Evolutionary conservation across 768 basidiomycete species (phyloP).

Genomic region (Phaffia tasmanica): DNA sequence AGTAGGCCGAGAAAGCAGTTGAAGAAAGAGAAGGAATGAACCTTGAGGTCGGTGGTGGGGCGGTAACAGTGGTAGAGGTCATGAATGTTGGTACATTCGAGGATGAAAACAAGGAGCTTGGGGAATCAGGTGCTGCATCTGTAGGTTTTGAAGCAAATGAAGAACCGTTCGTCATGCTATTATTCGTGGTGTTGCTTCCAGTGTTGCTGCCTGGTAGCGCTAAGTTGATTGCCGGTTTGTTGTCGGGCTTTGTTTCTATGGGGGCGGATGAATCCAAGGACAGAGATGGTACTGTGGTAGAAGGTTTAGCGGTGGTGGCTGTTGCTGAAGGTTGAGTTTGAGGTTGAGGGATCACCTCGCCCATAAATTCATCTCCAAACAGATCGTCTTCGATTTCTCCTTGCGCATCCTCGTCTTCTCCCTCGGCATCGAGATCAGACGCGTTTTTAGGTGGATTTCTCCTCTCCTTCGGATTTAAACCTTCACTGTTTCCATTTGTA

Average conservation of each 20-base stretch:
- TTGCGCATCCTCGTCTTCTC: conserved; percentile 49
- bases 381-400: conserved; percentile 39
- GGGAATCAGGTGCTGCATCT: background rate
- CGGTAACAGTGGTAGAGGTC: background rate
- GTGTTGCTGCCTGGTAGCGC: too few species aligned
- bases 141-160: background rate
- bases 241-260: conserved; percentile 27
- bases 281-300: background rate
- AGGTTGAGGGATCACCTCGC: conserved; percentile 25
- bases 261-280: background rate
- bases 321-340: conserved; percentile 25
- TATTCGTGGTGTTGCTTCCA: too few species aligned
- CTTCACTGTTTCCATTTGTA: too few species aligned
- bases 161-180: background rate
- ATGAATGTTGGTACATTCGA: too few species aligned
- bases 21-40: conserved; percentile 52
- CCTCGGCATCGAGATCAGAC: background rate
- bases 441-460: background rate
- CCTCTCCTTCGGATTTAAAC: conserved; percentile 54
- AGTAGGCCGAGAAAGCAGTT: conserved; percentile 52
- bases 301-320: conserved; percentile 17
- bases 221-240: background rate
- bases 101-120: too few species aligned
- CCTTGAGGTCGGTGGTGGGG: conserved; percentile 1
- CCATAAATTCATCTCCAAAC: conserved; percentile 24